These are phyloP conservation scores for Vitis riparia DNA, from an alignment of 164 flowering plant genomes.

Conservation along the genomic window DNA sequence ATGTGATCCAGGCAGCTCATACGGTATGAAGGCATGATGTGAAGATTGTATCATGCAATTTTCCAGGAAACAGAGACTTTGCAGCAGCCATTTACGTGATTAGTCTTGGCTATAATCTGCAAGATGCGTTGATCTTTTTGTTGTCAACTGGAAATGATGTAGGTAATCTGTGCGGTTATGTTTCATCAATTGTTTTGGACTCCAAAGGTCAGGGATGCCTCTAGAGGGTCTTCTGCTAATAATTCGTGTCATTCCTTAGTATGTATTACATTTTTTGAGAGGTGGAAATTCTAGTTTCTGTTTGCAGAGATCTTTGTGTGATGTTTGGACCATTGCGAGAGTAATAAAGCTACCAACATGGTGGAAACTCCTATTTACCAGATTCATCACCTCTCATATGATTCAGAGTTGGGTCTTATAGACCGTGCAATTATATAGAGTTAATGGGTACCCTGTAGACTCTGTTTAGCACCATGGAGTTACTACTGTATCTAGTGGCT, in stretches of 20 bases:
- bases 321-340: background rate
- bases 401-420: background rate
- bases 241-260: conserved; percentile 6
- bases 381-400: background rate
- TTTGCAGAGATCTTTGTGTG: conserved; percentile 17
- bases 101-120: background rate
- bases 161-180: no score
- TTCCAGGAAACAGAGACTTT: background rate
- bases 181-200: conserved; percentile 4
- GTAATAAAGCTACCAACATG: conserved; percentile 5
- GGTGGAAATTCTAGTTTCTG: conserved; percentile 2
- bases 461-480: no score
- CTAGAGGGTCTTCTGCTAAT: background rate
- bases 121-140: background rate
- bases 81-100: background rate
- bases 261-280: conserved; percentile 7
- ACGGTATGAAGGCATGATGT: conserved; percentile 46
- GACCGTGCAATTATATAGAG: no score
- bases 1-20: conserved; percentile 56
- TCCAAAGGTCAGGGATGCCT: conserved; percentile 5
- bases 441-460: no score
- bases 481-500: no score
- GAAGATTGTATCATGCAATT: background rate
- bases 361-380: conserved; percentile 6
- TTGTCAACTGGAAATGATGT: background rate